Evolutionary conservation across 2,329 filamentous ascomycete genomes (phyloP), one percentile per base, ranked within the genome.

Genomic region (Sporothrix sp.): DNA sequence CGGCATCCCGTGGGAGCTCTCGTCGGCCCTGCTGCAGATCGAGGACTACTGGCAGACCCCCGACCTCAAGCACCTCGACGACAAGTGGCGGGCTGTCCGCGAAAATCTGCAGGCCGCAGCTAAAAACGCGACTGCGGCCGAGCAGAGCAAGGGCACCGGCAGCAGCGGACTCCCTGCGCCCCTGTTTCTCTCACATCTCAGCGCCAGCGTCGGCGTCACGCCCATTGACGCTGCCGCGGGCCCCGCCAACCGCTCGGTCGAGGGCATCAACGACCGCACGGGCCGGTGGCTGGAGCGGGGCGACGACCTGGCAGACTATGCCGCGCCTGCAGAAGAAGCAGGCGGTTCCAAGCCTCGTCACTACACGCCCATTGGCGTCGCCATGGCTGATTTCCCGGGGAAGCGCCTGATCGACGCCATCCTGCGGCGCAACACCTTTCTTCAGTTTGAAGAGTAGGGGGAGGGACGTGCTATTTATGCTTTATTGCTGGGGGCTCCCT

Each of bases 161-260:
- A 28, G 25, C 25, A 10, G 25, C 25, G 10, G 25, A 5, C 6
- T 5, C 52, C 70, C 71, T 59, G 51, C 36, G 20, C 33, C 35
- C 10, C 60, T 76, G 14, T 74, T 68, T 56, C 62, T 75, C 14
- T 65, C 70, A 16, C 73, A 75, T 58, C 56, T 73, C 20, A 74
- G 70, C 14, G 73, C 72, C 13, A 70, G 68, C 18, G 66, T 74
- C 2, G 71, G 71, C 33, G 71, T 75, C 9, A 54, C 71, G 52
- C 73, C 73, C 33, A 72, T 75, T 46, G 70, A 72, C 57, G 73
- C 71, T 1, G 72, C 72, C 10, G 72, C 72, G 0, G 72, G 73
- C 0, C 66, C 70, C n/a, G 57, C 58, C 48, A 69, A 72, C 55
- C 60, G 62, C 37, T 52, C 56, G 14, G 62, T 72, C 4, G 57